Conservation (phyloP, 1,139 yeast species). For the Pneumocystis wakefieldiae region DNA sequence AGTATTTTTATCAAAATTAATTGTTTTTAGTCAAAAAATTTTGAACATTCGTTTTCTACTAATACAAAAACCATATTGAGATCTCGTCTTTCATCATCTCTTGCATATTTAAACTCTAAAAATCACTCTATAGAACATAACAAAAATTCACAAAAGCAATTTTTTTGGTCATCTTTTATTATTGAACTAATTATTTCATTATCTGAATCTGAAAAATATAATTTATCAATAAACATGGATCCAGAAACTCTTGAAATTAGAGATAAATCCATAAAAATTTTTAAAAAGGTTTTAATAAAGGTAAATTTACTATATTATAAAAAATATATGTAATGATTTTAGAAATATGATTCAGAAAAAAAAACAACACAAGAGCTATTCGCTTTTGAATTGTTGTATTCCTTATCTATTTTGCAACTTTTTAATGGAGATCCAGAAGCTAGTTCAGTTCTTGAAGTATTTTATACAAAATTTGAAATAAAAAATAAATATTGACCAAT, state of each 20-base stretch:
- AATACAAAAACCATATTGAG: slow-evolving; percentile 12
- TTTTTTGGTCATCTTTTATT: background rate
- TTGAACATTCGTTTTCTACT: slow-evolving; percentile 7
- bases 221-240: slow-evolving; percentile 27
- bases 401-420: slow-evolving; percentile 65
- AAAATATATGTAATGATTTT: slow-evolving; percentile 17
- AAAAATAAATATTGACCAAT: background rate
- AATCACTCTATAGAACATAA: slow-evolving; percentile 1
- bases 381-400: slow-evolving; percentile 60
- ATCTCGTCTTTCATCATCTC: slow-evolving; percentile 6
- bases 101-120: slow-evolving; percentile 5
- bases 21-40: background rate
- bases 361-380: slow-evolving; percentile 25
- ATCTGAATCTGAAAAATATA: slow-evolving; percentile 8
- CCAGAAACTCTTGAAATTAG: slow-evolving; percentile 38
- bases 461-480: background rate
- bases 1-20: background rate
- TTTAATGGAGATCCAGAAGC: slow-evolving; percentile 66
- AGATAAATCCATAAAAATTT: slow-evolving; percentile 35
- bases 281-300: slow-evolving; percentile 33
- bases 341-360: background rate
- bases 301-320: slow-evolving; percentile 27
- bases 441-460: slow-evolving; percentile 49
- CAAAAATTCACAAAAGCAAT: background rate
- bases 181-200: slow-evolving; percentile 2